Conservation (phyloP, 2,329 filamentous ascomycete genomes). For the Sclerotinia trifoliorum region DNA sequence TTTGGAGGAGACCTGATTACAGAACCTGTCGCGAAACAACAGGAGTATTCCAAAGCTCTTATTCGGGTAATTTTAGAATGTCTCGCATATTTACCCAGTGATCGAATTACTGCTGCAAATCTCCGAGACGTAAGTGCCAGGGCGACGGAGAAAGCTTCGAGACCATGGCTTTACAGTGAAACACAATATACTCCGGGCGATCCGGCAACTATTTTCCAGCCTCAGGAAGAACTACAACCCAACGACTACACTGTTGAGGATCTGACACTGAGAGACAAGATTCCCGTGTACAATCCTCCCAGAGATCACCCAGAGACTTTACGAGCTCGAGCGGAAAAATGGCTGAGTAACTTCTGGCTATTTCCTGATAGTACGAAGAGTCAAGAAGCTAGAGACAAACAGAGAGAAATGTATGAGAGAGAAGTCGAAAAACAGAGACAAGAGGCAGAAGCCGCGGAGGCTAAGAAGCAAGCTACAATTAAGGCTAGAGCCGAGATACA, state of each 20-base stretch:
- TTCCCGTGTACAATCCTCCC: neutral
- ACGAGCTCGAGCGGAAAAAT: neutral
- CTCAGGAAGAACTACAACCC: neutral
- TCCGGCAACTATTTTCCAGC: neutral
- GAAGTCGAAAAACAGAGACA: neutral
- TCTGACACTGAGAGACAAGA: neutral
- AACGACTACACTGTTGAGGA: neutral
- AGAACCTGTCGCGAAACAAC: neutral
- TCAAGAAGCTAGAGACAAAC: neutral
- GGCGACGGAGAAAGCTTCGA: neutral
- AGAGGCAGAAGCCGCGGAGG: neutral
- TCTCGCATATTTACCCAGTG: neutral
- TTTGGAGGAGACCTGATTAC: neutral
- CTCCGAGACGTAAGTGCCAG: neutral
- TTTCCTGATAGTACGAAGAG: neutral
- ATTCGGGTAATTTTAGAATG: neutral
- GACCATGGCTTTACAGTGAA: neutral
- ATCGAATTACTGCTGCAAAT: neutral
- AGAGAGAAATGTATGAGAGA: neutral
- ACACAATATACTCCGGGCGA: neutral
- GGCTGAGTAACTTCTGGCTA: neutral
- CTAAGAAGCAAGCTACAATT: neutral
- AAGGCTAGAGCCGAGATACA: neutral
- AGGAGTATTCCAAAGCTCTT: neutral
- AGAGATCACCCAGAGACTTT: neutral